Base-by-base conservation (phyloP, 2,329 filamentous ascomycete genomes). In the Fusarium sp. region DNA sequence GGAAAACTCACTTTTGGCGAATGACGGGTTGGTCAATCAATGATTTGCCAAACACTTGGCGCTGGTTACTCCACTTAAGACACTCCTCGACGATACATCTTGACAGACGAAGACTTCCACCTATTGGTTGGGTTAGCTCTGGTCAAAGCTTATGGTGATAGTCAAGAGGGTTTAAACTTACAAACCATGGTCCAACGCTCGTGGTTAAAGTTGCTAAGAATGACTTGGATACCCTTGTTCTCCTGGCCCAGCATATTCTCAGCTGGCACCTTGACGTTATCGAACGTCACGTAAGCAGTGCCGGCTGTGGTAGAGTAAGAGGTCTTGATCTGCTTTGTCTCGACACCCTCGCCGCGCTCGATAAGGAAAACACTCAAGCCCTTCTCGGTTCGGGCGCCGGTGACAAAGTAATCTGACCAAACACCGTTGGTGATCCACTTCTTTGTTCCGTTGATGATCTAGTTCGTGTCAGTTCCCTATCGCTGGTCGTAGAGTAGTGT, bases 201-300 rank as follows among this genome's bases (percentile, higher is more conserved):
- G 80, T 96, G 92, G 83, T 96, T 96, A 82, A 96, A 96, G 81
- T 96, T 96, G 80, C 87, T 88, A 75, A 96, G 82, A 75, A 96
- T 93, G 30, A 96, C 92, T 65, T 90, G 86, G 75, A 96, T 94
- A 8, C 93, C 93, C 81, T 95, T 92, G 83, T 96, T 88, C 80
- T 96, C 93, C 75, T 92, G 83, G 64, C 93, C 93, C 7, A 97
- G 82, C 17, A 96, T 82, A 78, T 96, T 90, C 75, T 89, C 86
- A 0, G 88, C 90, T 0, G 93, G 93, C 0, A 96, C 93, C 82
- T 93, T 94, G 78, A 94, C 92, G 70, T 96, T 92, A 79, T 94
- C 91, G 77, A 92, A 95, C 50, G 93, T 92, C 73, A 96, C 87
- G 77, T 87, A 95, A 4, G 92, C 87, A 0, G 93, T 96, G 20